Evolutionary conservation across 2,329 filamentous ascomycete species (phyloP).

Genomic region (Penicillium sp.): DNA sequence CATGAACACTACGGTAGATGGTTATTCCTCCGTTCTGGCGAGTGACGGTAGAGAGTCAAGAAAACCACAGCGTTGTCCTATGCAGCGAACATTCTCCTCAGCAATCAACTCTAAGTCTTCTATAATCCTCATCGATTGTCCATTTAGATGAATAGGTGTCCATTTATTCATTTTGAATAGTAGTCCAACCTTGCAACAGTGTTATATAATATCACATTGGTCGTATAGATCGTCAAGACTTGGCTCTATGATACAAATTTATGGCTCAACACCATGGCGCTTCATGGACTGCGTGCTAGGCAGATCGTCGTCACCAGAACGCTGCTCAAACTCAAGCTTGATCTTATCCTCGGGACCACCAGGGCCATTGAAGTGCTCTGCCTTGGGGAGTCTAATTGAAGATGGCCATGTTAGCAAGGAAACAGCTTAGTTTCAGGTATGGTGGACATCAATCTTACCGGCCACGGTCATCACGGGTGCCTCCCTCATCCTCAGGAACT

Average conservation of each 20-base stretch:
- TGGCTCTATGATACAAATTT: slow-evolving; percentile 12
- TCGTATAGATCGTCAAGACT: slow-evolving; percentile 6
- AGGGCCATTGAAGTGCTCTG: slow-evolving; percentile 33
- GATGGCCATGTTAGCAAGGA: slow-evolving; percentile 1
- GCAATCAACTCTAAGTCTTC: too few species aligned
- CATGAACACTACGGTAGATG: too few species aligned
- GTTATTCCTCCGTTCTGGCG: too few species aligned
- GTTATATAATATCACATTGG: neutral
- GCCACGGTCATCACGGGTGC: slow-evolving; percentile 35
- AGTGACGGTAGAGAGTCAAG: too few species aligned
- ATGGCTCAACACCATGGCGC: slow-evolving; percentile 16
- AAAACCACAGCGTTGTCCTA: too few species aligned
- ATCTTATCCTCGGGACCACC: slow-evolving; percentile 37
- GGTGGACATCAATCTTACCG: slow-evolving; percentile 23
- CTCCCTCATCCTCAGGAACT: slow-evolving; percentile 42
- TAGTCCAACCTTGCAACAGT: too few species aligned
- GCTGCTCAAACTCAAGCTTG: slow-evolving; percentile 24
- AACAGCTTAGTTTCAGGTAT: neutral
- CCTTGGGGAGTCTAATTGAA: slow-evolving; percentile 29
- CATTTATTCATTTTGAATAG: too few species aligned
- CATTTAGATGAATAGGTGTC: too few species aligned
- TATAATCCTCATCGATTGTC: too few species aligned
- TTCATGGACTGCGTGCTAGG: slow-evolving; percentile 25
- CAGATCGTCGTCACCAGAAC: slow-evolving; percentile 27
- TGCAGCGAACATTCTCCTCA: too few species aligned